Percentiles rank a stretch among this genome's conserved stretches.
Conservation (phyloP, 176 grass and related monocot genomes). For the maize (Zea mays) region DNA sequence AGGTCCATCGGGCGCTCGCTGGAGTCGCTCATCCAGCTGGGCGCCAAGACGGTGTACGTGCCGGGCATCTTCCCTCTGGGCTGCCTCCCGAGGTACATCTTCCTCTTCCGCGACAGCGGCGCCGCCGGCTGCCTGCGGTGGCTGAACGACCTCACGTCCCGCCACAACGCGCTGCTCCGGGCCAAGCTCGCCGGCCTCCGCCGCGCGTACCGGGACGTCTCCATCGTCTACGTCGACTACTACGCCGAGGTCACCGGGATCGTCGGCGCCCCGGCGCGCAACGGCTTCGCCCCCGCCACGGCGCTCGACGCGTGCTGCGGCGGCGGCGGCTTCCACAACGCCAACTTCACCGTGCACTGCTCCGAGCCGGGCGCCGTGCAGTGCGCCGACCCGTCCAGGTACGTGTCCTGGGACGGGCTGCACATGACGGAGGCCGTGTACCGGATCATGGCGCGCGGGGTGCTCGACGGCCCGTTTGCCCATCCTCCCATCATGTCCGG, state of each 20-base stretch:
- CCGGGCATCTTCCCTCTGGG: constrained; percentile 49
- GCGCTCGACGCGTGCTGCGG: constrained; percentile 44
- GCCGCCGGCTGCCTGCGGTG: constrained; percentile 39
- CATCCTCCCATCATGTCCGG: constrained; percentile 36
- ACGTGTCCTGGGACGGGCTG: constrained; percentile 48
- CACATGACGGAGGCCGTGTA: constrained; percentile 59
- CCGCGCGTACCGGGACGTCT: constrained; percentile 9
- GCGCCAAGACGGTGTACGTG: constrained; percentile 47
- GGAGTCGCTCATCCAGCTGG: constrained; percentile 40
- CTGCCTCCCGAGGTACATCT: constrained; percentile 43
- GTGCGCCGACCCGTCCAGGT: constrained; percentile 43
- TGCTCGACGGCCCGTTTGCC: constrained; percentile 35
- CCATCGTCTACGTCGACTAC: constrained; percentile 44
- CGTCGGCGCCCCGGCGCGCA: background rate
- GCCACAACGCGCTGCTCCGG: constrained; percentile 40
- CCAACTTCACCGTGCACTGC: constrained; percentile 36
- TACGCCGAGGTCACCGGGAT: constrained; percentile 17
- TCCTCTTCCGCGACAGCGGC: constrained; percentile 21
- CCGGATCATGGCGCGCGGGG: constrained; percentile 27
- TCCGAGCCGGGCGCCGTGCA: constrained; percentile 1
- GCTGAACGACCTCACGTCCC: constrained; percentile 32
- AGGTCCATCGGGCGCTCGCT: constrained; percentile 16
- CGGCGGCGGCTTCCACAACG: constrained; percentile 37
- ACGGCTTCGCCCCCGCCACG: background rate
- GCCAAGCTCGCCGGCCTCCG: constrained; percentile 32